A percentile compares a stretch with the other conserved stretches of the same genome.
These are phyloP conservation scores for Bertia moriformis DNA, from an alignment of 2,329 filamentous ascomycete genomes.

Conservation along the genomic window DNA sequence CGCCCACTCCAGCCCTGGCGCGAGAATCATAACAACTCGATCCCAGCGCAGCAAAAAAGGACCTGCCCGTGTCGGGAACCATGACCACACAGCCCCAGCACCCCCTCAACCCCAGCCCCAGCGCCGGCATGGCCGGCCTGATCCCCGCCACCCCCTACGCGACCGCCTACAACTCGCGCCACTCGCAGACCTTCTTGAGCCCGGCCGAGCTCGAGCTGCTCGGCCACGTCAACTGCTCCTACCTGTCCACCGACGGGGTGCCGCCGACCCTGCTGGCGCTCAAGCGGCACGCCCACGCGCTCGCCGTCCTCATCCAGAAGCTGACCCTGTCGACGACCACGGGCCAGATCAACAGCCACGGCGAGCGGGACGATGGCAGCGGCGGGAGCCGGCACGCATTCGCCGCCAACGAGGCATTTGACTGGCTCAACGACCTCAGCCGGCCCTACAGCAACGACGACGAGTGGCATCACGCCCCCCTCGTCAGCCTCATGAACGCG, in stretches of 20 bases:
- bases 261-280: slow-evolving; percentile 39
- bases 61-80: no score
- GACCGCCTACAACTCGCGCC: slow-evolving; percentile 23
- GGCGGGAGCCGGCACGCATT: slow-evolving; percentile 11
- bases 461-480: slow-evolving; percentile 27
- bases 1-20: no score
- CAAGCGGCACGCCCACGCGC: slow-evolving; percentile 45
- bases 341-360: slow-evolving; percentile 9
- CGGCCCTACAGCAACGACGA: slow-evolving; percentile 32
- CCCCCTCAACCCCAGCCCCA: slow-evolving; percentile 2
- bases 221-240: slow-evolving; percentile 38
- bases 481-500: slow-evolving; percentile 29
- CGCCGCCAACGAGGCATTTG: slow-evolving; percentile 31
- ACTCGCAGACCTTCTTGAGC: slow-evolving; percentile 16
- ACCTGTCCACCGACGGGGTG: slow-evolving; percentile 33
- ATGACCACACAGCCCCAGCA: slow-evolving; percentile 15
- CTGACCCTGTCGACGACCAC: slow-evolving; percentile 22
- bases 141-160: slow-evolving; percentile 22
- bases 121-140: slow-evolving; percentile 13
- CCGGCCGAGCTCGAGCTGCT: slow-evolving; percentile 15
- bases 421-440: slow-evolving; percentile 38
- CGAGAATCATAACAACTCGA: no score
- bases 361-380: slow-evolving; percentile 4
- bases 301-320: slow-evolving; percentile 33
- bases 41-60: no score